Evolutionary conservation across 306 rosid genomes (phyloP), one percentile per base, ranked within the genome.

Genomic region (Medicago arabica): DNA sequence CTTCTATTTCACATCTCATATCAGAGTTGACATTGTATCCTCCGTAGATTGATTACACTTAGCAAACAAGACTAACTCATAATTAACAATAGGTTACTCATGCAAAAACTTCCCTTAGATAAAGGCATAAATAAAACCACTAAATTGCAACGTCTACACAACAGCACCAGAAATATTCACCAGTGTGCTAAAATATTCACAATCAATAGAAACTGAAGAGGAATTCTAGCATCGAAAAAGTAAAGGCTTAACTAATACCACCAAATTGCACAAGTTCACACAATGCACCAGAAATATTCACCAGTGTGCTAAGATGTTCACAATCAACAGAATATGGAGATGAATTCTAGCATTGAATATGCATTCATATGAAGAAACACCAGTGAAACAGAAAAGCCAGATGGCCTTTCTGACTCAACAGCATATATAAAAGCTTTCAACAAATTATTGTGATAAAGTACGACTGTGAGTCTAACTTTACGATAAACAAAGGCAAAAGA

Each of bases 121-220:
- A 55, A 60, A 81, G 44, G 40, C 67, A 63, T 76, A 62, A 55
- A 49, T 71, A 71, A 54, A 46, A 67, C 47, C 17, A 78, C 34
- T 57, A 25, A 28, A 9, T 44, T 49, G 72, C 54, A 40, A 70
- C 59, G 46, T 21, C 57, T 69, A 39, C 64, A 43, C 9, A 58
- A 58, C 43, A 15, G 47, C 40, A 63, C 40, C 31, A 69, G 36
- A 72, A 63, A 51, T 25, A 81, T 61, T 43, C 36, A 76, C 38
- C 65, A 36, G 4, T 8, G 47, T 71, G 76, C 78, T 75, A 76
- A 55, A 59, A 76, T 71, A 61, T 77, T 57, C 59, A 58, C 76
- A 55, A 65, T 31, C 39, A 10, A 28, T 41, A 13, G 34, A 75
- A 50, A 31, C 67, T 25, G 25, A 68, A 49, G 36, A 62, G 12